These are phyloP conservation scores for Euphorbia lathyris DNA, from an alignment of 345 rosid species.

Conservation along the genomic window DNA sequence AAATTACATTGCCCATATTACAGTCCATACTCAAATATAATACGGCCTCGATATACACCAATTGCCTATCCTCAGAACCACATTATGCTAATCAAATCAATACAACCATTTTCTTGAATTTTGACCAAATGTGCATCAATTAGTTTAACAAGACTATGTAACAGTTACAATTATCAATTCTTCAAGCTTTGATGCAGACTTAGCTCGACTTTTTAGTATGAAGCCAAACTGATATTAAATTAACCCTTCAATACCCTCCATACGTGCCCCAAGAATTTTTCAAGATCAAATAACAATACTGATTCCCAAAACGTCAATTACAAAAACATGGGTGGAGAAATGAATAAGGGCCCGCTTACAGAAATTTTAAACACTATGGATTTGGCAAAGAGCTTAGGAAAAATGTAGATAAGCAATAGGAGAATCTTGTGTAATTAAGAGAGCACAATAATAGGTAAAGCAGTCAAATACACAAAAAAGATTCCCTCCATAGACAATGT, in stretches of 20 bases:
- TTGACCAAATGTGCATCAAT: not conserved
- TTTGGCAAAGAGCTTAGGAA: not conserved
- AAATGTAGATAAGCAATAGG: not conserved
- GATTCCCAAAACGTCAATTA: not conserved
- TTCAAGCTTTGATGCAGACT: not conserved
- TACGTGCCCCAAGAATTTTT: not conserved
- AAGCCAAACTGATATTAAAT: not conserved
- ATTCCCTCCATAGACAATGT: conserved; percentile 1
- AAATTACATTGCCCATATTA: conserved; percentile 2
- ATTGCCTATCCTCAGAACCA: not conserved
- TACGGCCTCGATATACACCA: not conserved
- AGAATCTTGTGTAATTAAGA: not conserved
- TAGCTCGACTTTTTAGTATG: not conserved
- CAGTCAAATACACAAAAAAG: not conserved
- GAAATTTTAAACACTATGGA: no score
- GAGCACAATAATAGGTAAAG: not conserved
- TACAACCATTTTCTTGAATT: not conserved
- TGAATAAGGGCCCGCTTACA: not conserved
- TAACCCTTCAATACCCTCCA: not conserved
- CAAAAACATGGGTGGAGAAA: not conserved
- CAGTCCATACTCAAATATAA: no score
- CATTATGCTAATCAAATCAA: not conserved
- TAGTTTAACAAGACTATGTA: not conserved
- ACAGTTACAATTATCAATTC: not conserved
- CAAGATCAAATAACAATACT: not conserved